A percentile compares a stretch with the other conserved stretches of the same genome.
Evolutionary conservation across 768 basidiomycete genomes (phyloP).

Genomic region (Phaeotremella fagi): DNA sequence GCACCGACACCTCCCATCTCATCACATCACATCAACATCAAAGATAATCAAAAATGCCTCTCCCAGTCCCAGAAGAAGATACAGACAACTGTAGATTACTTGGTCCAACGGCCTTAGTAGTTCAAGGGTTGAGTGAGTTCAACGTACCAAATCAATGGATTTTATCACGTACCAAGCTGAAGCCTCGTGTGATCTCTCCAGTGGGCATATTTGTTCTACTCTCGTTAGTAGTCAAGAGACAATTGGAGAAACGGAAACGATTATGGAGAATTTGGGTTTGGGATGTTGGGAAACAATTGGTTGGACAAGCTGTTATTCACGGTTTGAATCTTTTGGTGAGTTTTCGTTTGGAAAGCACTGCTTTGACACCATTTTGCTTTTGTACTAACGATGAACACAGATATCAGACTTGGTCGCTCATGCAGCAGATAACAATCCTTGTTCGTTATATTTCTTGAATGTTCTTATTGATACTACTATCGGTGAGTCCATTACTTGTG

Average conservation of each 20-base stretch:
- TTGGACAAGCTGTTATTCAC: constrained; percentile 53
- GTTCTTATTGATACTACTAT: constrained; percentile 87
- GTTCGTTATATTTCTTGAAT: constrained; percentile 79
- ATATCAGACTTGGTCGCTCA: constrained; percentile 72
- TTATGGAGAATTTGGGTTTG: constrained; percentile 96
- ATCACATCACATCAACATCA: too few species aligned
- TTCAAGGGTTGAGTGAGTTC: constrained; percentile 41
- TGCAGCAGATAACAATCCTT: constrained; percentile 69
- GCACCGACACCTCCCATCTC: too few species aligned
- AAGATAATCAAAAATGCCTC: too few species aligned
- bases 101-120: constrained; percentile 42
- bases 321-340: constrained; percentile 38
- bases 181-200: too few species aligned
- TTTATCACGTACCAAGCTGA: too few species aligned
- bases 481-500: constrained; percentile 54
- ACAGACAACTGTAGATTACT: constrained; percentile 36
- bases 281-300: constrained; percentile 86
- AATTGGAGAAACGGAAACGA: constrained; percentile 75
- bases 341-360: constrained; percentile 60
- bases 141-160: too few species aligned
- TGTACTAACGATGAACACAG: constrained; percentile 49
- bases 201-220: constrained; percentile 87
- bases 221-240: constrained; percentile 80
- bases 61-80: constrained; percentile 25
- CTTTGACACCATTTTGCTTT: constrained; percentile 3